Percentiles rank a stretch among this genome's conserved stretches.
Conservation (phyloP, 129 eudicot genomes). For the Erigeron canadensis region DNA sequence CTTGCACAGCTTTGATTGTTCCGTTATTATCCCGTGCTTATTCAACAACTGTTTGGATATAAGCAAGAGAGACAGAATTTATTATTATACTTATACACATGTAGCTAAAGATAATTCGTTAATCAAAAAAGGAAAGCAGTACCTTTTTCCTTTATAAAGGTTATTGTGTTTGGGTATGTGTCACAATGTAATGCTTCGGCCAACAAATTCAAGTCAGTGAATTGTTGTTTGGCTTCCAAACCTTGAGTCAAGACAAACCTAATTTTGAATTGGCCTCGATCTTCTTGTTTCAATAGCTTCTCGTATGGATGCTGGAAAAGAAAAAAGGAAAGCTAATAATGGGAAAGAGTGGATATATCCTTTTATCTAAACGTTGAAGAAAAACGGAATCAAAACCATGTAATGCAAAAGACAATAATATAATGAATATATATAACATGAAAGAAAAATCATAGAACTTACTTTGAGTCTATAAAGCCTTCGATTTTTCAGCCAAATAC, state of each 20-base stretch:
- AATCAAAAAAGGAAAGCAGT: neutral
- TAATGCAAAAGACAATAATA: too few species aligned
- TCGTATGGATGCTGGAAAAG: neutral
- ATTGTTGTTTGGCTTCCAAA: neutral
- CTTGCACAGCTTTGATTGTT: too few species aligned
- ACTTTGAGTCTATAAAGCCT: too few species aligned
- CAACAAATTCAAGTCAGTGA: neutral
- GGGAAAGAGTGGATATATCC: neutral
- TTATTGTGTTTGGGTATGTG: neutral
- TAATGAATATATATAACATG: too few species aligned
- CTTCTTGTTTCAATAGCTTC: neutral
- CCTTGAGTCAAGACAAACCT: neutral
- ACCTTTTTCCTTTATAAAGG: neutral
- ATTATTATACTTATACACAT: neutral
- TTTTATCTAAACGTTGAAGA: too few species aligned
- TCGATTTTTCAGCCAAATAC: neutral
- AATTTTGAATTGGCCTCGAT: neutral
- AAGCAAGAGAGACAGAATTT: neutral
- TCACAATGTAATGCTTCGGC: neutral
- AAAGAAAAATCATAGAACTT: too few species aligned
- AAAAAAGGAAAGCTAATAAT: neutral
- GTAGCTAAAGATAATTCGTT: neutral
- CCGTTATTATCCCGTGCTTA: neutral
- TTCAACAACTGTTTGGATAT: neutral
- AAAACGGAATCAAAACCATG: too few species aligned